A percentile compares a stretch with the other conserved stretches of the same genome.
Evolutionary conservation across 1,284 basidiomycete genomes (phyloP).

Genomic region (Stygiomarasmius scandens): DNA sequence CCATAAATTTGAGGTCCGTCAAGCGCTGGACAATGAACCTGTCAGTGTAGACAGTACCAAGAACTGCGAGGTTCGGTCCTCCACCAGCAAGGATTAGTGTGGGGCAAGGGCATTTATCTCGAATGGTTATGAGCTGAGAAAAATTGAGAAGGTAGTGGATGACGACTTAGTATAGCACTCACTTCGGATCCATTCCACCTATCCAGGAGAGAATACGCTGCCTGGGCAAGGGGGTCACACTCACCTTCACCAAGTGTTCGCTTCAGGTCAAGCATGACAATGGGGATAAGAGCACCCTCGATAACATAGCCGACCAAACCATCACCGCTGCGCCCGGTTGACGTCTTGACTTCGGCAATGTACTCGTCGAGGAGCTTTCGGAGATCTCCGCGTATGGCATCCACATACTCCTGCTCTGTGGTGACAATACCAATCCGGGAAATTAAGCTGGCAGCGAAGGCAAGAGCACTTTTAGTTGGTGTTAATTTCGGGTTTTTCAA

Average conservation of each 20-base stretch:
- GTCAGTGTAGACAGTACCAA: constrained; percentile 30
- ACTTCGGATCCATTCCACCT: background rate
- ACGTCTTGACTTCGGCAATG: too few relatives aligned
- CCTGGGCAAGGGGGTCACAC: background rate
- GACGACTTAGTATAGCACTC: background rate
- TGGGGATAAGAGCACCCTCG: too few relatives aligned
- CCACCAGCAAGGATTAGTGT: constrained; percentile 29
- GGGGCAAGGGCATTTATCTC: constrained; percentile 26
- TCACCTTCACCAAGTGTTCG: background rate
- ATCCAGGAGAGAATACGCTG: background rate
- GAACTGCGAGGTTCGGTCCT: constrained; percentile 28
- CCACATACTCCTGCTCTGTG: too few relatives aligned
- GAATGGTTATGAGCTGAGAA: background rate
- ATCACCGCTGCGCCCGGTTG: too few relatives aligned
- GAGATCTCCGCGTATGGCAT: too few relatives aligned
- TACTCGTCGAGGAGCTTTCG: too few relatives aligned
- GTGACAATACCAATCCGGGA: too few relatives aligned
- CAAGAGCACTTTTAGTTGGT: too few relatives aligned
- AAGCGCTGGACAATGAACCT: constrained; percentile 29
- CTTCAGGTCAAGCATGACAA: background rate
- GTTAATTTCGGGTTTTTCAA: too few relatives aligned
- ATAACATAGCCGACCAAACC: too few relatives aligned
- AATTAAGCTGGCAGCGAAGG: too few relatives aligned
- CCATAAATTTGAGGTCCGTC: constrained; percentile 28
- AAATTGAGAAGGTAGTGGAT: background rate